Evolutionary conservation across 306 rosid genomes (phyloP).

Genomic region (Prunus kanzakura): DNA sequence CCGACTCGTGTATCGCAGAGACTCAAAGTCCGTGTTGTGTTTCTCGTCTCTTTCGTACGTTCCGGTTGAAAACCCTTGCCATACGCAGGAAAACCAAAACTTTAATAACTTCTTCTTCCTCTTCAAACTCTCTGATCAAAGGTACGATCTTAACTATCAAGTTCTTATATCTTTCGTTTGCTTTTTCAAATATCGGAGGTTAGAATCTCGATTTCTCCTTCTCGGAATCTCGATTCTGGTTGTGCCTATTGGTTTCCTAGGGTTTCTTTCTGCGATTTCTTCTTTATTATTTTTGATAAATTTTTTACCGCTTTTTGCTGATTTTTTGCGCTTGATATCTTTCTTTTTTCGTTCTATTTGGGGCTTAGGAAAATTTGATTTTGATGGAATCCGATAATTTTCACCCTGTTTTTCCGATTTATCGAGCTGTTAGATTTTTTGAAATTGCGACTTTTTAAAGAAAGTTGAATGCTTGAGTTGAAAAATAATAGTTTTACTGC

Average conservation of each 20-base stretch:
- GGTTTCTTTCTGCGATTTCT: background rate
- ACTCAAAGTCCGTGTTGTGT: background rate
- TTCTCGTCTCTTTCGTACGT: background rate
- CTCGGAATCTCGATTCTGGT: background rate
- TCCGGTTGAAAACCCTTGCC: background rate
- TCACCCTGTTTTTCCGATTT: background rate
- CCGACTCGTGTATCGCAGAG: background rate
- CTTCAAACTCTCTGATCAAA: background rate
- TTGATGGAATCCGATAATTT: background rate
- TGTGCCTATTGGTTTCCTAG: background rate
- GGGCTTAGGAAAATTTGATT: background rate
- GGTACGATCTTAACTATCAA: slow-evolving; percentile 10
- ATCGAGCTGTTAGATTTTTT: background rate
- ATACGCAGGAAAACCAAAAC: background rate
- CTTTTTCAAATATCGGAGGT: background rate
- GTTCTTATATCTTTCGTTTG: background rate
- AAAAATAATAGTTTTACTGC: background rate
- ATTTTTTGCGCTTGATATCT: background rate
- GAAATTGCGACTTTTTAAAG: background rate
- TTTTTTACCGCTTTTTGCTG: background rate
- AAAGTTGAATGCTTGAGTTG: background rate
- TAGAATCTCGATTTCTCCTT: background rate
- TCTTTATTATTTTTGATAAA: background rate
- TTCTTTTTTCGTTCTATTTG: background rate
- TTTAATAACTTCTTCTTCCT: background rate